Evolutionary conservation across 164 flowering plant genomes (phyloP).

Genomic region (Malania oleifera): DNA sequence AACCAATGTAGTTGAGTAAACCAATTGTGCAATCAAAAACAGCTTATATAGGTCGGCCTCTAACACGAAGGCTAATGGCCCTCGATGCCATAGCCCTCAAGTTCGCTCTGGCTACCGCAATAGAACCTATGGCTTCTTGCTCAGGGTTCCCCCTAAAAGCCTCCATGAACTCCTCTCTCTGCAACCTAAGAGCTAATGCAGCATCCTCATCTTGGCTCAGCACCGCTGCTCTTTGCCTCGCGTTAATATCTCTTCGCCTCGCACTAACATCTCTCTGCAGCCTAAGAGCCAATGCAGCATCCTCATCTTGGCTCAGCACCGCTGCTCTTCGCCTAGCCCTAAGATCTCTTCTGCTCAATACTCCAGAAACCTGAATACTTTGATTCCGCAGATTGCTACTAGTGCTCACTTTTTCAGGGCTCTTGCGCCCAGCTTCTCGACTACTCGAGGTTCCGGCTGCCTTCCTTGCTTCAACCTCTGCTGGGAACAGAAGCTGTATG

Average conservation of each 20-base stretch:
- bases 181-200: constrained; percentile 82
- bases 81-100: constrained; percentile 85
- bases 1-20: too few species aligned
- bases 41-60: constrained; percentile 14
- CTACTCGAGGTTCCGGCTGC: constrained; percentile 22
- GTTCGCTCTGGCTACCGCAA: constrained; percentile 46
- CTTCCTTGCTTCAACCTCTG: constrained; percentile 71
- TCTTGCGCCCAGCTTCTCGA: constrained; percentile 20
- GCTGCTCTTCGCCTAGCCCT: constrained; percentile 8
- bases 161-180: constrained; percentile 80
- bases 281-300: constrained; percentile 87
- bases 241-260: too few species aligned
- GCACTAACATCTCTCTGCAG: constrained; percentile 90
- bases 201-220: constrained; percentile 73
- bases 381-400: neutral
- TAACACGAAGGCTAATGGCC: constrained; percentile 42
- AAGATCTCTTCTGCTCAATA: constrained; percentile 9
- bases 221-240: constrained; percentile 22
- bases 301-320: constrained; percentile 46
- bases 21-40: too few species aligned
- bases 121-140: constrained; percentile 12
- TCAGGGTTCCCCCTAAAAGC: constrained; percentile 31
- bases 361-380: constrained; percentile 5
- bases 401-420: constrained; percentile 15
- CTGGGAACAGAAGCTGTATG: constrained; percentile 84